Percentiles rank a stretch among this genome's conserved stretches.
phyloP scores from a whole-genome alignment of 2,329 filamentous ascomycete species.

The Monilinia polystroma region DNA sequence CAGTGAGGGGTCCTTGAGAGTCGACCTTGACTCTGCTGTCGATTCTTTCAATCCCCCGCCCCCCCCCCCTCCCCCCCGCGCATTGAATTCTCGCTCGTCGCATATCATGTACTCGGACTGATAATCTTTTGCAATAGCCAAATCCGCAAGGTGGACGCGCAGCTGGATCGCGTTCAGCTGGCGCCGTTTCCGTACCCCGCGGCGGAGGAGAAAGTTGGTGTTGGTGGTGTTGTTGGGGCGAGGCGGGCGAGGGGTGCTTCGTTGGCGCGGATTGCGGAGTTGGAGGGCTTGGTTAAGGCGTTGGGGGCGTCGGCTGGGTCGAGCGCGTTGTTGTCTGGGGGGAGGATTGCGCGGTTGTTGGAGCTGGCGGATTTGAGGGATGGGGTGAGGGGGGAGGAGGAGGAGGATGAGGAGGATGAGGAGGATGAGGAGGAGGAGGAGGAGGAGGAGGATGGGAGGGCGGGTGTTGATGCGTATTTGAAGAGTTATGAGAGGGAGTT shows the following conservation, averaged over 20 bases:
- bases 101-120: neutral
- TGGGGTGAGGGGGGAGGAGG: slow-evolving; percentile 39
- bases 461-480: slow-evolving; percentile 36
- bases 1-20: too few relatives aligned
- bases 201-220: slow-evolving; percentile 39
- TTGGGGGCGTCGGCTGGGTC: slow-evolving; percentile 69
- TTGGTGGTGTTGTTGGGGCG: slow-evolving; percentile 31
- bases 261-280: slow-evolving; percentile 56
- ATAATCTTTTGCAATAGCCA: slow-evolving; percentile 41
- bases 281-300: slow-evolving; percentile 67
- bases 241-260: slow-evolving; percentile 40
- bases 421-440: slow-evolving; percentile 38
- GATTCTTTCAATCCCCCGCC: too few relatives aligned
- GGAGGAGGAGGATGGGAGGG: neutral
- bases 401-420: slow-evolving; percentile 38
- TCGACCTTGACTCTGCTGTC: too few relatives aligned
- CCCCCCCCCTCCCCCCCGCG: too few relatives aligned
- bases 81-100: too few relatives aligned
- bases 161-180: slow-evolving; percentile 62
- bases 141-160: slow-evolving; percentile 62
- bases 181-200: slow-evolving; percentile 44
- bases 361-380: slow-evolving; percentile 59
- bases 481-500: slow-evolving; percentile 70
- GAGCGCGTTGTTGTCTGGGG: slow-evolving; percentile 58
- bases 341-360: slow-evolving; percentile 61